A percentile compares a stretch with the other conserved stretches of the same genome.
Conservation (phyloP, 176 grass and related monocot genomes). For the Raddia distichophylla region DNA sequence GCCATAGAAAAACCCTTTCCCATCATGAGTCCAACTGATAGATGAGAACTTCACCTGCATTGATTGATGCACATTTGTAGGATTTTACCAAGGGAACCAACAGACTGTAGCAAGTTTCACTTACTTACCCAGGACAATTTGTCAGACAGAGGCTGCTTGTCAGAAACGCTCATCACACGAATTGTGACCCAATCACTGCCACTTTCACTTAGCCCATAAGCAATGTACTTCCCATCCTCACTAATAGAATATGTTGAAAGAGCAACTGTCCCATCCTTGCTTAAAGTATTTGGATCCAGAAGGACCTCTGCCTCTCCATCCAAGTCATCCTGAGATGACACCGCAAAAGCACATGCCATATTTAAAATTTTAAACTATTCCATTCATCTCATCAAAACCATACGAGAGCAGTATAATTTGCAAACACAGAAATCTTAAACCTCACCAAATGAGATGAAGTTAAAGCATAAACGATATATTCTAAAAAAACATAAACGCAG, state of each 20-base stretch:
- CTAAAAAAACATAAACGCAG: not conserved
- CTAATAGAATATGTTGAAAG: conserved; percentile 67
- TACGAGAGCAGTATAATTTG: not conserved
- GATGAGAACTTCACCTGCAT: conserved; percentile 91
- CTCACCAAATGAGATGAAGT: not conserved
- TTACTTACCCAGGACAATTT: conserved; percentile 85
- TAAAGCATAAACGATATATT: not conserved
- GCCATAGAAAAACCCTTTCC: conserved; percentile 92
- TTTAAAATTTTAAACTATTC: not conserved
- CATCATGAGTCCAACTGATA: conserved; percentile 87
- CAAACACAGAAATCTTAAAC: not conserved
- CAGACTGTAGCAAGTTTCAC: not conserved
- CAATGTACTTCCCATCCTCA: conserved; percentile 88
- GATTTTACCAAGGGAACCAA: conserved; percentile 36
- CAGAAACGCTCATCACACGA: conserved; percentile 65
- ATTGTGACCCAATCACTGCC: conserved; percentile 92
- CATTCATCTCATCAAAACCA: conserved; percentile 5
- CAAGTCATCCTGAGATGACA: conserved; percentile 63
- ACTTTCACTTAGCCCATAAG: conserved; percentile 85
- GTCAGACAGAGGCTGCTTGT: conserved; percentile 61
- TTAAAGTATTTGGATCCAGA: conserved; percentile 88
- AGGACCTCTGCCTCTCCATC: conserved; percentile 66
- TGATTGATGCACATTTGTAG: not conserved
- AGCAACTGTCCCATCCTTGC: conserved; percentile 82
- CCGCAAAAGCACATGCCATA: not conserved